Evolutionary conservation across 805 yeast genomes (phyloP).

Genomic region (Yamadazyma tumulicola): DNA sequence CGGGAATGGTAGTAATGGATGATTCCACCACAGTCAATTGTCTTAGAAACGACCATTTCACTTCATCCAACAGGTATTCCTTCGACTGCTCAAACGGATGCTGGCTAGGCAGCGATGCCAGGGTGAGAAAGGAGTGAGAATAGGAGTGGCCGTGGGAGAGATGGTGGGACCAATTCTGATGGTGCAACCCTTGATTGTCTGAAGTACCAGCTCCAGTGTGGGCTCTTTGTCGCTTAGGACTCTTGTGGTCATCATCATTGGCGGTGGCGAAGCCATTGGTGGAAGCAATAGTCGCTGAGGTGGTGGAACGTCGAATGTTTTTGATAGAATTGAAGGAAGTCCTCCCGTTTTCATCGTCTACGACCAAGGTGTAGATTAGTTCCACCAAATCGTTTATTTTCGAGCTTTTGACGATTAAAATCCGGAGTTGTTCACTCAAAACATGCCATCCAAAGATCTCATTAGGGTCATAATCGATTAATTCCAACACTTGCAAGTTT

Average conservation of each 20-base stretch:
- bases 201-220: conserved; percentile 29
- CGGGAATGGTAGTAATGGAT: conserved; percentile 33
- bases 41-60: conserved; percentile 38
- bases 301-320: conserved; percentile 7
- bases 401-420: conserved; percentile 50
- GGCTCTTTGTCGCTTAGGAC: conserved; percentile 22
- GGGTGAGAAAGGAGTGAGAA: not conserved
- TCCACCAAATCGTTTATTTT: conserved; percentile 52
- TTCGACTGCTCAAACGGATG: conserved; percentile 20
- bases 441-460: conserved; percentile 65
- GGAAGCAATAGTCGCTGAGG: conserved; percentile 1
- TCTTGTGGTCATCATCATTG: conserved; percentile 13
- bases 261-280: not conserved
- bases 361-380: conserved; percentile 47
- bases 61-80: conserved; percentile 15
- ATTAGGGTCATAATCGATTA: conserved; percentile 58
- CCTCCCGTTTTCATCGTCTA: conserved; percentile 48
- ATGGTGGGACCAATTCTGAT: conserved; percentile 10
- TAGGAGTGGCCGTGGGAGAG: not conserved
- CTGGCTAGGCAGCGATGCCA: conserved; percentile 1
- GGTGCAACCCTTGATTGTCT: conserved; percentile 9
- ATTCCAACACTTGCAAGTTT: conserved; percentile 58
- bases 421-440: conserved; percentile 51
- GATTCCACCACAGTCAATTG: conserved; percentile 41
- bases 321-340: conserved; percentile 12